Conservation (phyloP, 1,139 yeast species). For the Blastobotrys apis region DNA sequence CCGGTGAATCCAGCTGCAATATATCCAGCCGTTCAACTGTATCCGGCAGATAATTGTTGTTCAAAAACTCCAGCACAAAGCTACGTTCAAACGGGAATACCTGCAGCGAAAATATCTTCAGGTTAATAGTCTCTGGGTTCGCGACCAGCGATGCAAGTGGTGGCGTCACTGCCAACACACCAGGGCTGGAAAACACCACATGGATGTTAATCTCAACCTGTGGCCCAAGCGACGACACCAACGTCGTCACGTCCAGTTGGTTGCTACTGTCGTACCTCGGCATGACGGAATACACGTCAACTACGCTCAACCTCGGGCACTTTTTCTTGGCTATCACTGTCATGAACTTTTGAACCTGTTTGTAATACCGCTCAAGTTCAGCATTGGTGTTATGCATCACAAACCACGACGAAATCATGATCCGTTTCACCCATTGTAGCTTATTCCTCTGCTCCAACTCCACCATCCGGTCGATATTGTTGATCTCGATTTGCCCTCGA, state of each 20-base stretch:
- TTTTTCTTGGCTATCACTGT: neutral
- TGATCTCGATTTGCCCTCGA: conserved; percentile 5
- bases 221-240: too few species aligned
- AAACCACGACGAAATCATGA: too few species aligned
- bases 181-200: conserved; percentile 4
- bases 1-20: conserved; percentile 5
- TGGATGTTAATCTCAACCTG: conserved; percentile 1
- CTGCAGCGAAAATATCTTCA: conserved; percentile 3
- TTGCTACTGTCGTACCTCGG: too few species aligned
- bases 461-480: too few species aligned
- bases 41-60: neutral
- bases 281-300: conserved; percentile 4
- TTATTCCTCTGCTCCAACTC: too few species aligned
- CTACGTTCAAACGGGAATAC: conserved; percentile 9
- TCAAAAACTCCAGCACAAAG: neutral
- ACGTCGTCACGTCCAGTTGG: too few species aligned
- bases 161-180: neutral
- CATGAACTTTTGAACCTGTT: neutral
- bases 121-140: too few species aligned
- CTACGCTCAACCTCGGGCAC: neutral
- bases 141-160: neutral
- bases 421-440: too few species aligned
- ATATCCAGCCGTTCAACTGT: conserved; percentile 6
- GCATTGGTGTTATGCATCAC: too few species aligned
- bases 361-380: too few species aligned